Evolutionary conservation across 441 rosid species (phyloP), one percentile per base, ranked within the genome.

Genomic region (Populus hybrid): DNA sequence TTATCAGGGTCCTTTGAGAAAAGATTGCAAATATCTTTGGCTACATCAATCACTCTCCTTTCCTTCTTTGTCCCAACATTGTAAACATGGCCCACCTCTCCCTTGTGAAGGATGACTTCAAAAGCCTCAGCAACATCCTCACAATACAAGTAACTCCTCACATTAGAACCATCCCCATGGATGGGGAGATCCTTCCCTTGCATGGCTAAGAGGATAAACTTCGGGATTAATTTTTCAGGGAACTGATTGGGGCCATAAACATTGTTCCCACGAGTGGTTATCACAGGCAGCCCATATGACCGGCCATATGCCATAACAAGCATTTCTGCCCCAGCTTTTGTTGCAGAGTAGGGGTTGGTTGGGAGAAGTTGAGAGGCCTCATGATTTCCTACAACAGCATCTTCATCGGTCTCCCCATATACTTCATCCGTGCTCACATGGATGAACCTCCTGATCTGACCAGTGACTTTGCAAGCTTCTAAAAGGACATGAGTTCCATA

Each of bases 81-180:
- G 82, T 93, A 93, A 40, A 93, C 94, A 82, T 93, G 97, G 67
- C 93, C 93, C 18, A 93, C 94, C 85, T 90, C 97, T 36, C 97
- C 97, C 88, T 83, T 90, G 89, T 93, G 97, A 78, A 93, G 91
- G 81, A 92, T 85, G 79, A 86, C 89, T 84, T 93, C 97, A 84
- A 93, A 93, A 23, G 97, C 95, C 88, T 93, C 97, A 24, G 96
- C 97, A 82, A 93, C 97, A 85, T 93, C 97, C 89, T 93, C 96
- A 28, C 96, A 93, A 76, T 91, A 90, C 50, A 93, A 79, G 75
- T 93, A 93, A 79, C 97, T 91, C 74, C 96, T 86, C 61, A 93
- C 97, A 23, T 93, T 93, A 66, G 92, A 81, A 69, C 97, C 97
- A 83, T 93, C 96, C 3, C 97, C 97, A 40, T 93, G 97, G 79